These are phyloP conservation scores for Lophiostoma macrostomum DNA, from an alignment of 495 filamentous ascomycete genomes.

Conservation along the genomic window DNA sequence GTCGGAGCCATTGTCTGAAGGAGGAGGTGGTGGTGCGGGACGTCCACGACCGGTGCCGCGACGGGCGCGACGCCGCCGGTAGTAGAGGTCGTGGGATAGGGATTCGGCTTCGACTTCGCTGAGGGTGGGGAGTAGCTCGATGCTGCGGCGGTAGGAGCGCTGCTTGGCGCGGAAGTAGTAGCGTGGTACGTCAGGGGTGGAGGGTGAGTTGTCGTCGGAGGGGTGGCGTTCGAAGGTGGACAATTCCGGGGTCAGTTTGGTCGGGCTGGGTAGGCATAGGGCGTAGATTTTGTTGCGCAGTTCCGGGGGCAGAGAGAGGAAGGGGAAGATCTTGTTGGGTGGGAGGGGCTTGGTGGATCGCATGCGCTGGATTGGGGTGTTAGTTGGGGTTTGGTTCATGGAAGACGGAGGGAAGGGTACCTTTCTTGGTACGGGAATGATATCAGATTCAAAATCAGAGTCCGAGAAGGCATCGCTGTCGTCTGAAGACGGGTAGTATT, in stretches of 20 bases:
- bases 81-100: background rate
- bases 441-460: conserved; percentile 2
- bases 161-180: conserved; percentile 1
- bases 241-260: background rate
- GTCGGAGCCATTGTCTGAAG: background rate
- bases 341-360: conserved; percentile 1
- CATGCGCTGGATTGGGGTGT: background rate
- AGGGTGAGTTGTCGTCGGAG: no score
- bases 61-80: background rate
- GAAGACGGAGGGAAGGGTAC: background rate
- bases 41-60: background rate
- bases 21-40: background rate
- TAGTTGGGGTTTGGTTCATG: background rate
- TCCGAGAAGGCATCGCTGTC: background rate
- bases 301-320: conserved; percentile 12
- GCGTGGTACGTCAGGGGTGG: no score
- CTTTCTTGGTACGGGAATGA: background rate
- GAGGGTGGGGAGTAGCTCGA: background rate
- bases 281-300: conserved; percentile 15
- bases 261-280: conserved; percentile 3
- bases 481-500: background rate
- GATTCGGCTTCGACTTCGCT: background rate
- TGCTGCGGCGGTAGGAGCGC: background rate
- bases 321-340: conserved; percentile 12
- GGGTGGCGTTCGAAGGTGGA: no score